These are phyloP conservation scores for Hypsizygus ulmarius DNA, from an alignment of 1,284 basidiomycete species.

Conservation along the genomic window DNA sequence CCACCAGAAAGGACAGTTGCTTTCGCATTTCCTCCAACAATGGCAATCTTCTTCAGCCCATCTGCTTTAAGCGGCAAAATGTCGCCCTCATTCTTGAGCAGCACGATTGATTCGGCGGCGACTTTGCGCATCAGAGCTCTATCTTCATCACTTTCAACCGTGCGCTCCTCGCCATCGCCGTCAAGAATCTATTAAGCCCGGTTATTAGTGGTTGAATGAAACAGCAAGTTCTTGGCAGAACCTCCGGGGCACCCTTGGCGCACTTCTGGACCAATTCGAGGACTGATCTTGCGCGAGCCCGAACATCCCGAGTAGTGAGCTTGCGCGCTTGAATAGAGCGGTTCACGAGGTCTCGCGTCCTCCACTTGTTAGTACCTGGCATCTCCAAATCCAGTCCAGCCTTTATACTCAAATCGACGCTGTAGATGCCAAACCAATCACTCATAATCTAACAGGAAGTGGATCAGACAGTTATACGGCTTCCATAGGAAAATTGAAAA, in stretches of 20 bases:
- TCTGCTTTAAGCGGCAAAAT: constrained; percentile 58
- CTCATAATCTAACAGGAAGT: constrained; percentile 55
- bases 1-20: constrained; percentile 69
- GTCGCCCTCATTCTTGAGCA: constrained; percentile 67
- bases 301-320: constrained; percentile 60
- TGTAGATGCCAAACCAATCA: constrained; percentile 77
- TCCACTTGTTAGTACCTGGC: constrained; percentile 72
- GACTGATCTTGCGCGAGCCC: constrained; percentile 65
- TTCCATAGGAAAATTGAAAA: background rate
- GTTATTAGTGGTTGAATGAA: background rate
- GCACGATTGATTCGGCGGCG: constrained; percentile 66
- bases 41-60: constrained; percentile 62
- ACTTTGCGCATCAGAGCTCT: constrained; percentile 61
- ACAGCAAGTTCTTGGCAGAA: constrained; percentile 25
- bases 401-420: constrained; percentile 62
- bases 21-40: constrained; percentile 77
- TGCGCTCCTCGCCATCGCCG: constrained; percentile 63
- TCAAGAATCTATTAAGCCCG: constrained; percentile 49
- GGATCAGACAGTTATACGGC: background rate
- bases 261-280: constrained; percentile 65
- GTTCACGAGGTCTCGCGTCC: constrained; percentile 60
- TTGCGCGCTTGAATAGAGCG: constrained; percentile 64
- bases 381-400: constrained; percentile 81
- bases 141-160: constrained; percentile 56
- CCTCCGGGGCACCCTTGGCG: constrained; percentile 60